Percentiles rank a stretch among this genome's conserved stretches.
Evolutionary conservation across 2,329 filamentous ascomycete species (phyloP).

Genomic region (Sphaerulina musiva): DNA sequence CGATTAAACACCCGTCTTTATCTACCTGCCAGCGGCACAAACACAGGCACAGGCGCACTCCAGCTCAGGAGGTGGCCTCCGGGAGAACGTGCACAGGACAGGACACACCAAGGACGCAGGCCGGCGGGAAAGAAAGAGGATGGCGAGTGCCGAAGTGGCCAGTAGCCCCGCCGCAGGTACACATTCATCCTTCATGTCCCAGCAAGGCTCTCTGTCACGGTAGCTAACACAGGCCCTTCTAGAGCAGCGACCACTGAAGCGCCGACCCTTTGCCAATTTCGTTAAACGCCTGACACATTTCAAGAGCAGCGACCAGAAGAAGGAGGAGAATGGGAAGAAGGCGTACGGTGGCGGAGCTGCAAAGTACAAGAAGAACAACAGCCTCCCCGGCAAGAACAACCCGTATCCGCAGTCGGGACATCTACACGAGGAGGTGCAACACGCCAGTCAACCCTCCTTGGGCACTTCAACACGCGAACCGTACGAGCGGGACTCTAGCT

Average conservation of each 20-base stretch:
- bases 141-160: conserved; percentile 43
- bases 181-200: conserved; percentile 10
- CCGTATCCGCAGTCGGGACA: conserved; percentile 82
- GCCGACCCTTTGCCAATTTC: conserved; percentile 84
- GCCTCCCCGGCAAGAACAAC: conserved; percentile 60
- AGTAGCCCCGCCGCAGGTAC: conserved; percentile 39
- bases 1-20: background rate
- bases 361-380: conserved; percentile 25
- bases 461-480: conserved; percentile 15
- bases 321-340: conserved; percentile 36
- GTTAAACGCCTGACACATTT: conserved; percentile 89
- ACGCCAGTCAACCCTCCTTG: conserved; percentile 30
- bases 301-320: conserved; percentile 57
- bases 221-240: conserved; percentile 27
- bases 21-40: background rate
- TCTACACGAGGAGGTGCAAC: conserved; percentile 50
- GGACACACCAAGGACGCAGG: background rate
- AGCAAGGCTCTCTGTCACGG: background rate
- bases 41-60: too few species aligned
- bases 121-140: conserved; percentile 18
- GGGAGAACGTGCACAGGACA: too few species aligned
- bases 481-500: conserved; percentile 37
- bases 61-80: too few species aligned
- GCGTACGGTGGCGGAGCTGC: conserved; percentile 12
- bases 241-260: conserved; percentile 69